A percentile compares a stretch with the other conserved stretches of the same genome.
Conservation (phyloP, 2,329 filamentous ascomycete species). For the Lojkania enalia region DNA sequence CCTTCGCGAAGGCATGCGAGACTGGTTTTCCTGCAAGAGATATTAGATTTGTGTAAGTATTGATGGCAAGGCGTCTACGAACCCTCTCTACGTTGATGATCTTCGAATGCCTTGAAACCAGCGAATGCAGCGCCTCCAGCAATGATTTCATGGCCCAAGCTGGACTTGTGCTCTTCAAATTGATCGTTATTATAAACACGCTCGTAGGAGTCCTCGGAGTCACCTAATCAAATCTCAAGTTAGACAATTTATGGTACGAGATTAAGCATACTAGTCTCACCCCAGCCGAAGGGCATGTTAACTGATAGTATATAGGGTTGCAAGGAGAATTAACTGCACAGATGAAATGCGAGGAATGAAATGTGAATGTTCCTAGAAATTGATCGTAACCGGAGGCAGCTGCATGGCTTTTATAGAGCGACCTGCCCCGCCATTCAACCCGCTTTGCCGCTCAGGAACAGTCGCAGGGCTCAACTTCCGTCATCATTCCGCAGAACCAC, state of each 20-base stretch:
- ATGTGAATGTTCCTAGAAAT: no score
- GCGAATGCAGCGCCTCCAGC: conserved; percentile 77
- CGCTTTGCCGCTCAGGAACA: neutral
- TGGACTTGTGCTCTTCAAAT: conserved; percentile 59
- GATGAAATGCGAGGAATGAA: no score
- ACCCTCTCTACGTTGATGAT: conserved; percentile 72
- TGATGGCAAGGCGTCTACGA: conserved; percentile 25
- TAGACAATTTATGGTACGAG: neutral
- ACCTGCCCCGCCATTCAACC: neutral
- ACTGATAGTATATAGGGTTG: neutral
- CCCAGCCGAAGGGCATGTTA: conserved; percentile 53
- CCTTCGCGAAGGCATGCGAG: conserved; percentile 76
- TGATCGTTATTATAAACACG: conserved; percentile 57
- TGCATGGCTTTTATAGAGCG: neutral
- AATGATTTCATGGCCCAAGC: conserved; percentile 72
- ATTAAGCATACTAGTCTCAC: no score
- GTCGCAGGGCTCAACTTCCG: neutral
- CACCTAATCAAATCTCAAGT: conserved; percentile 43
- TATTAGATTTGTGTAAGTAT: neutral
- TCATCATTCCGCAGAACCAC: neutral
- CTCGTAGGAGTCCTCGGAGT: conserved; percentile 58
- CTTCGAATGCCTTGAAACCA: conserved; percentile 79
- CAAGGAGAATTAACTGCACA: no score
- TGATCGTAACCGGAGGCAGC: neutral
- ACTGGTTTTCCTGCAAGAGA: conserved; percentile 64